Conservation (phyloP, 2,329 filamentous ascomycete genomes). For the Peltaster fructicola region DNA sequence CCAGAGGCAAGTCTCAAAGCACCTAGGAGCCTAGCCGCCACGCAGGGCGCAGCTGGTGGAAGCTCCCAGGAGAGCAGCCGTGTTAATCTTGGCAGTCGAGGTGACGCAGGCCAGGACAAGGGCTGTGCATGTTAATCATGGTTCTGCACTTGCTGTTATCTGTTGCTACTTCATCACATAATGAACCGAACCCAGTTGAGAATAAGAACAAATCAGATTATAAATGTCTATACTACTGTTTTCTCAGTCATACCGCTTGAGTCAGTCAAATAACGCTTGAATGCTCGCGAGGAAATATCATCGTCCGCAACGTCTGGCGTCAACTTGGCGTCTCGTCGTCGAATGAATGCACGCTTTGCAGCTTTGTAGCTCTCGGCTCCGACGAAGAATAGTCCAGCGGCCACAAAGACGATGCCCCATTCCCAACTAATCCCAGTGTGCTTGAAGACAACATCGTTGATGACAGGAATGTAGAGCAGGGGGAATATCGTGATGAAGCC, state of each 20-base stretch:
- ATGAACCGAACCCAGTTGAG: too few species aligned
- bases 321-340: constrained; percentile 1
- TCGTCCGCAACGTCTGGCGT: too few species aligned
- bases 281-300: too few species aligned
- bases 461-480: constrained; percentile 45
- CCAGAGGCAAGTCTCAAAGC: constrained; percentile 93
- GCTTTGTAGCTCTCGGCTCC: constrained; percentile 52
- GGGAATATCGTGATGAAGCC: constrained; percentile 31
- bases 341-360: constrained; percentile 33
- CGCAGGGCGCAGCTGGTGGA: constrained; percentile 37
- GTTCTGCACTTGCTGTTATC: too few species aligned
- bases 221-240: too few species aligned
- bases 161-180: too few species aligned
- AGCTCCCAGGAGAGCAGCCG: constrained; percentile 44
- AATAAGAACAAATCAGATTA: too few species aligned
- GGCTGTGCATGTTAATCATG: constrained; percentile 80
- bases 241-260: background rate
- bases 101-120: constrained; percentile 62
- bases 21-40: constrained; percentile 47
- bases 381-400: constrained; percentile 41
- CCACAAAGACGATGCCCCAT: constrained; percentile 50
- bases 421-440: constrained; percentile 50
- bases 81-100: constrained; percentile 62
- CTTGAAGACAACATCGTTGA: constrained; percentile 48
- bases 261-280: background rate